phyloP scores from a whole-genome alignment of 148 eudicot species.

The Polygonum maritimum region DNA sequence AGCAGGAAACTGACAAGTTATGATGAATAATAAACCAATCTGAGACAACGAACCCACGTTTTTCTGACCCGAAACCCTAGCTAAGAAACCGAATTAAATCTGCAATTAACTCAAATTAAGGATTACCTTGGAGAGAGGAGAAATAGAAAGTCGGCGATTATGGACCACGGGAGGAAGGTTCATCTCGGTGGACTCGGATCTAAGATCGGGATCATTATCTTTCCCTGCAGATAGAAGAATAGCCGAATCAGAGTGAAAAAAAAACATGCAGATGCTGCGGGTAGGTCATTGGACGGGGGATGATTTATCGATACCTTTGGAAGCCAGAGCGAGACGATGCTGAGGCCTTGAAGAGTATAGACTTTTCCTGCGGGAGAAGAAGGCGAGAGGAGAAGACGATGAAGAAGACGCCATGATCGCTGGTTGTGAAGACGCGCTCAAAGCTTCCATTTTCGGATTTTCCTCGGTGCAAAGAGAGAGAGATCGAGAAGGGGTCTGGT shows the following conservation, averaged over 20 bases:
- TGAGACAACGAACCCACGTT: background rate
- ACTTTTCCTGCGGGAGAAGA: conserved; percentile 32
- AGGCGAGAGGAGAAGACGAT: conserved; percentile 27
- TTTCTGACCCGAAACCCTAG: background rate
- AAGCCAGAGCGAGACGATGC: conserved; percentile 34
- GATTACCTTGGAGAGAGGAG: conserved; percentile 53
- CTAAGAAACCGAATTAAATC: background rate
- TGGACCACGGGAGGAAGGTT: conserved; percentile 42
- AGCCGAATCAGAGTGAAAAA: background rate
- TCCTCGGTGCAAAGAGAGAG: too few species aligned
- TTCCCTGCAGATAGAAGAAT: conserved; percentile 25
- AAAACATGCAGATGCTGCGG: background rate
- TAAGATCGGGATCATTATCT: conserved; percentile 44
- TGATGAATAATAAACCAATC: background rate
- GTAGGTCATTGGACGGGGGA: background rate
- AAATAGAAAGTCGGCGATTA: conserved; percentile 26
- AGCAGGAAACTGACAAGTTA: background rate
- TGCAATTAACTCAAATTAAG: background rate
- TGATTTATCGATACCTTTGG: conserved; percentile 32
- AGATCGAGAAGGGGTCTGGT: too few species aligned
- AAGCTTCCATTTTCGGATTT: conserved; percentile 33
- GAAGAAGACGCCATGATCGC: conserved; percentile 32
- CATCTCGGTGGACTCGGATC: conserved; percentile 31
- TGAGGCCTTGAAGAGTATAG: conserved; percentile 10
- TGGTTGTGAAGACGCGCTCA: conserved; percentile 25